These are phyloP conservation scores for Yamadazyma takamatsuzukensis DNA, from an alignment of 805 yeast species.

Conservation along the genomic window DNA sequence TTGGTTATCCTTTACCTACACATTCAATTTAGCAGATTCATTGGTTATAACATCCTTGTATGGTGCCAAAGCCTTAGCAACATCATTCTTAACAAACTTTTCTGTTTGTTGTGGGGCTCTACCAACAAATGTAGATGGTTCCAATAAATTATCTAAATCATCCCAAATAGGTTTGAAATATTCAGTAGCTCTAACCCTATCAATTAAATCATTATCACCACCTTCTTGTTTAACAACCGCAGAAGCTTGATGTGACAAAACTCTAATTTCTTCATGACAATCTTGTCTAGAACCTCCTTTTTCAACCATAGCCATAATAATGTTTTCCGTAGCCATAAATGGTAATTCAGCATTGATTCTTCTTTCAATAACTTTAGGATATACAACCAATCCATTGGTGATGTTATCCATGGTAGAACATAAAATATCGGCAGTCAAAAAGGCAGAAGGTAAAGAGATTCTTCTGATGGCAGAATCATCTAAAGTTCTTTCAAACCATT, in stretches of 20 bases:
- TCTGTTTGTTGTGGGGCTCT: conserved; percentile 98
- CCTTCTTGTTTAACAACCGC: conserved; percentile 97
- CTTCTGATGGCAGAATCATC: conserved; percentile 98
- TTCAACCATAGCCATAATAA: conserved; percentile 99
- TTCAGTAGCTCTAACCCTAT: conserved; percentile 70
- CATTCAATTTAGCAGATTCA: conserved; percentile 75
- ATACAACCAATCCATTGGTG: conserved; percentile 92
- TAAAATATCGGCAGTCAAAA: conserved; percentile 91
- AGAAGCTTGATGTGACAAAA: conserved; percentile 94
- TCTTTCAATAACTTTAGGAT: conserved; percentile 97
- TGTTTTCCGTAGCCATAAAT: conserved; percentile 98
- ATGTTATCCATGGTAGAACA: conserved; percentile 87
- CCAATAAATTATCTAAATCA: conserved; percentile 75
- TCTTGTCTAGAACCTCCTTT: conserved; percentile 98
- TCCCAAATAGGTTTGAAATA: conserved; percentile 88
- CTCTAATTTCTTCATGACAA: conserved; percentile 96
- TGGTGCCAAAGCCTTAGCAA: conserved; percentile 74
- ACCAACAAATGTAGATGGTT: conserved; percentile 94
- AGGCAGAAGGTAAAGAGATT: conserved; percentile 94
- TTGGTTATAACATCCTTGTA: conserved; percentile 55
- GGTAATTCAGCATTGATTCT: conserved; percentile 93
- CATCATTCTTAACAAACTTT: conserved; percentile 83
- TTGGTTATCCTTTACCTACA: too few relatives aligned
- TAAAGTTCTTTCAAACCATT: conserved; percentile 98
- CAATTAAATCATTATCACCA: conserved; percentile 95